Evolutionary conservation across 805 yeast species (phyloP).

Genomic region (Cyberlindnera nakhonratchasimensis): DNA sequence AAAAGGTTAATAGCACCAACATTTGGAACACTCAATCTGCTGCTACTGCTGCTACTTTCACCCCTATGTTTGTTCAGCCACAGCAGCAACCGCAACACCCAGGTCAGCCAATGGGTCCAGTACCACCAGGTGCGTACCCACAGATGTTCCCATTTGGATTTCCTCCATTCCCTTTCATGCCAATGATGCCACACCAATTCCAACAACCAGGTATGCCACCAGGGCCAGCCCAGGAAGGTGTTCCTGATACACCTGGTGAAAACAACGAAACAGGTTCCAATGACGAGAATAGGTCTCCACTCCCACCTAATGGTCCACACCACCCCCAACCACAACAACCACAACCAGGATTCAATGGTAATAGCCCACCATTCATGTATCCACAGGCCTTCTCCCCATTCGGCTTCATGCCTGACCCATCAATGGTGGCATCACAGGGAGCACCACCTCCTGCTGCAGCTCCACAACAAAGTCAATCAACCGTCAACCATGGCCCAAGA

Average conservation of each 20-base stretch:
- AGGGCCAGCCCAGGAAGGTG: not conserved
- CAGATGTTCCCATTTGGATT: constrained; percentile 36
- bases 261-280: not conserved
- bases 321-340: constrained; percentile 24
- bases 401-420: constrained; percentile 25
- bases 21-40: constrained; percentile 71
- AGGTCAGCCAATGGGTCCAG: constrained; percentile 8
- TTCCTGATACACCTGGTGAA: not conserved
- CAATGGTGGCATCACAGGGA: constrained; percentile 5
- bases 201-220: constrained; percentile 9
- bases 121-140: constrained; percentile 25
- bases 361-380: constrained; percentile 24
- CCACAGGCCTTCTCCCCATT: constrained; percentile 30
- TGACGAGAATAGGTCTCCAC: constrained; percentile 1
- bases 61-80: constrained; percentile 37
- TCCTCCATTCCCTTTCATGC: constrained; percentile 36
- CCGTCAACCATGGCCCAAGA: constrained; percentile 4
- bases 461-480: not conserved
- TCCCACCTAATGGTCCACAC: constrained; percentile 5
- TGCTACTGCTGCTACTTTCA: constrained; percentile 55
- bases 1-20: constrained; percentile 27
- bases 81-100: constrained; percentile 1
- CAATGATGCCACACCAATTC: constrained; percentile 28
- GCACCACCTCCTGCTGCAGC: constrained; percentile 11
- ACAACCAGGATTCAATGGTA: constrained; percentile 14